These are phyloP conservation scores for Xanthoparmelia taractica DNA, from an alignment of 495 filamentous ascomycete genomes.

Conservation along the genomic window DNA sequence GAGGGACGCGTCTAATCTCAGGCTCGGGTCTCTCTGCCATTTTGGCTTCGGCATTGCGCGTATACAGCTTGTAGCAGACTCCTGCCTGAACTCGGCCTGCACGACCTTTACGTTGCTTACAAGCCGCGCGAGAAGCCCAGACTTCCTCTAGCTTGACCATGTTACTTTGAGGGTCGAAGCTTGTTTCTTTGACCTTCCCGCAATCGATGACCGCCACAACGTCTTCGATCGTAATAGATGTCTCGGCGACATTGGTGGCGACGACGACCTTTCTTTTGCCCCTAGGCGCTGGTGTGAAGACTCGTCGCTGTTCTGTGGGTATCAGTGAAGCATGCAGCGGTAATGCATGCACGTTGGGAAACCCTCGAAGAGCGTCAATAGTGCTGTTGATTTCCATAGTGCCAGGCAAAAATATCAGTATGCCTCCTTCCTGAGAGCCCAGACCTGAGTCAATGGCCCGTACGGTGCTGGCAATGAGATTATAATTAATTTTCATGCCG, in stretches of 20 bases:
- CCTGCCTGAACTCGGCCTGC: slow-evolving; percentile 88
- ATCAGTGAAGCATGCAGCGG: slow-evolving; percentile 90
- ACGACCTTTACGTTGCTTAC: slow-evolving; percentile 91
- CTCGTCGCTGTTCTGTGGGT: slow-evolving; percentile 74
- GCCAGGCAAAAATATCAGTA: slow-evolving; percentile 89
- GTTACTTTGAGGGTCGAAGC: slow-evolving; percentile 84
- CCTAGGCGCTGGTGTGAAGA: slow-evolving; percentile 67
- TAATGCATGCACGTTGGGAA: slow-evolving; percentile 69
- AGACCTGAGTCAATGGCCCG: slow-evolving; percentile 71
- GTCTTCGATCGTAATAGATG: slow-evolving; percentile 96
- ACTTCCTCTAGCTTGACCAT: slow-evolving; percentile 91
- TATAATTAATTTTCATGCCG: slow-evolving; percentile 87
- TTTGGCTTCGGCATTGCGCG: slow-evolving; percentile 68
- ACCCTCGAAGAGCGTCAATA: slow-evolving; percentile 56
- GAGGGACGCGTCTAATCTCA: slow-evolving; percentile 83
- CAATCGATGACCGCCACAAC: slow-evolving; percentile 95
- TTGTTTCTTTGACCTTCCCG: slow-evolving; percentile 91
- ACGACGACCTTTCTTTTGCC: slow-evolving; percentile 87
- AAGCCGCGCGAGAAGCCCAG: slow-evolving; percentile 91
- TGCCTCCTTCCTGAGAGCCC: slow-evolving; percentile 63
- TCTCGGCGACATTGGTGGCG: slow-evolving; percentile 95
- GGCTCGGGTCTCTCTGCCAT: slow-evolving; percentile 90
- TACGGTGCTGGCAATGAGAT: slow-evolving; percentile 72
- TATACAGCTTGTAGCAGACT: slow-evolving; percentile 93
- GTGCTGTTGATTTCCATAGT: slow-evolving; percentile 78